Conservation (phyloP, 1,139 yeast species). For the Saccharomyces hybrid region DNA sequence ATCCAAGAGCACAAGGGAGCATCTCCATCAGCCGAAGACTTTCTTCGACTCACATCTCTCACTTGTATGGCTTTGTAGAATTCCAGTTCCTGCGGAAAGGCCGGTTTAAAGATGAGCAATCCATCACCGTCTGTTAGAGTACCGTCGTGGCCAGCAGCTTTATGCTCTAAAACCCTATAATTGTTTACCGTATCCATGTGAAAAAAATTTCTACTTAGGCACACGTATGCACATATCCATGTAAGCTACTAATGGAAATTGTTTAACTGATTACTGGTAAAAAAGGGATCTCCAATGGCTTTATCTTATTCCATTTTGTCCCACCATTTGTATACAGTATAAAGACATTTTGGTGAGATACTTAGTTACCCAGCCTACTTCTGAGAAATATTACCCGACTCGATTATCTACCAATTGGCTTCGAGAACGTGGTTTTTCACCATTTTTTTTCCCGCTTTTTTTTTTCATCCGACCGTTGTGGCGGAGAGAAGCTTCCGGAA, state of each 20-base stretch:
- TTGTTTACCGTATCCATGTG: slow-evolving; percentile 10
- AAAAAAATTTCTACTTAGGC: background rate
- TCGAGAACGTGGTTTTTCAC: background rate
- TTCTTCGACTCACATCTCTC: slow-evolving; percentile 6
- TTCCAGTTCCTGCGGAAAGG: slow-evolving; percentile 55
- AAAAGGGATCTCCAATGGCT: background rate
- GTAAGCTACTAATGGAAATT: background rate
- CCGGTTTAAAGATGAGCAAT: slow-evolving; percentile 62
- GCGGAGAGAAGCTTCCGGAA: background rate
- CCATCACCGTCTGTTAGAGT: slow-evolving; percentile 56
- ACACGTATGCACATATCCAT: background rate
- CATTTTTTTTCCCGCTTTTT: background rate
- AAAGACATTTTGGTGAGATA: background rate
- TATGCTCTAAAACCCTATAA: slow-evolving; percentile 30
- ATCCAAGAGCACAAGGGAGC: slow-evolving; percentile 47
- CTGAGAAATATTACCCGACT: background rate
- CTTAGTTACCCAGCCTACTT: background rate
- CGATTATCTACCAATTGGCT: background rate
- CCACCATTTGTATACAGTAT: background rate
- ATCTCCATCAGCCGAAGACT: slow-evolving; percentile 31
- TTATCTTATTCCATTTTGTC: background rate
- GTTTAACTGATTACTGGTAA: background rate
- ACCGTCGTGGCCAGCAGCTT: slow-evolving; percentile 93
- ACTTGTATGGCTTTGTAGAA: slow-evolving; percentile 45
- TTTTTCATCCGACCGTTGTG: background rate